These are phyloP conservation scores for Atkinsonella hypoxylon DNA, from an alignment of 2,329 filamentous ascomycete genomes.

Conservation along the genomic window DNA sequence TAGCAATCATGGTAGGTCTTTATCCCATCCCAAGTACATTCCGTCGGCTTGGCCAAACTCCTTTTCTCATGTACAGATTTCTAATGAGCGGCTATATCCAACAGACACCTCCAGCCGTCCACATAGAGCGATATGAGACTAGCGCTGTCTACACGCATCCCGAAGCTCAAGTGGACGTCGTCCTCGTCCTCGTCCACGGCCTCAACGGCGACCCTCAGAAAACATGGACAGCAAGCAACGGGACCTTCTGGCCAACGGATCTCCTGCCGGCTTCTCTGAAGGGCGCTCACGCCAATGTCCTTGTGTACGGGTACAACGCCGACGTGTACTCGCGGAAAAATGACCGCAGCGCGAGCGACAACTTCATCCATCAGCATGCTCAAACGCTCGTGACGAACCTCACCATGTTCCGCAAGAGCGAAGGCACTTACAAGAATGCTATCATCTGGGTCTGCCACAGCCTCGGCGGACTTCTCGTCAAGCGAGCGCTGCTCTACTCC, in stretches of 20 bases:
- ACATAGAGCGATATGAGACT: slow-evolving; percentile 38
- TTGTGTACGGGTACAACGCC: slow-evolving; percentile 67
- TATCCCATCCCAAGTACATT: no score
- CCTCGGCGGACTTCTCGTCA: slow-evolving; percentile 60
- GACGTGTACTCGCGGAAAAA: slow-evolving; percentile 41
- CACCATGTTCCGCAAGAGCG: slow-evolving; percentile 48
- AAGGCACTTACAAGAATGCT: slow-evolving; percentile 45
- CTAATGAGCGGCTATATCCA: background rate
- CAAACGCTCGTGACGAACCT: slow-evolving; percentile 54
- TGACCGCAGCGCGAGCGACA: slow-evolving; percentile 46
- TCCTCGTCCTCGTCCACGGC: slow-evolving; percentile 62
- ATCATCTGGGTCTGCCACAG: slow-evolving; percentile 70
- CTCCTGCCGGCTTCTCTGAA: slow-evolving; percentile 50
- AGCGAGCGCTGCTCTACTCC: slow-evolving; percentile 56
- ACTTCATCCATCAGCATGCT: slow-evolving; percentile 58
- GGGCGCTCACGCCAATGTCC: slow-evolving; percentile 45
- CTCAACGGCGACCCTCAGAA: slow-evolving; percentile 53
- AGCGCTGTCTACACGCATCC: slow-evolving; percentile 48
- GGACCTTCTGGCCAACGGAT: slow-evolving; percentile 57
- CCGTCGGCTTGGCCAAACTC: background rate
- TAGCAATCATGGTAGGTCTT: slow-evolving; percentile 1
- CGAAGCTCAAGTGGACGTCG: slow-evolving; percentile 48
- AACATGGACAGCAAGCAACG: slow-evolving; percentile 48
- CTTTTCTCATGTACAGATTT: background rate
- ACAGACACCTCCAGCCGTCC: background rate